phyloP scores from a whole-genome alignment of 495 filamentous ascomycete species.

The Penicillium desertorum region DNA sequence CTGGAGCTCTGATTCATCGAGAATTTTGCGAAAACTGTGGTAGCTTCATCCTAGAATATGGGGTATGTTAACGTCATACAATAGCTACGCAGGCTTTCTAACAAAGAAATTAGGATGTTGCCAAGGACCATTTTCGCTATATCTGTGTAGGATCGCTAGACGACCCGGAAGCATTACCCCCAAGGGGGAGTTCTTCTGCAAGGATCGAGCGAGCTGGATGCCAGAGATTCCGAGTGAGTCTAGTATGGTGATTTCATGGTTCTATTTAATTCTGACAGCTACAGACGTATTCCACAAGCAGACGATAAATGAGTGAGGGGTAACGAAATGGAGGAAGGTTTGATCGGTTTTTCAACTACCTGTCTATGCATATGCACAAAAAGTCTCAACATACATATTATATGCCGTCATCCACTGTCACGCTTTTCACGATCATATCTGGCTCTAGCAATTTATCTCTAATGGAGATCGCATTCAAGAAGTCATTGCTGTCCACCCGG shows the following conservation, averaged over 20 bases:
- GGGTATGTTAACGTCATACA: constrained; percentile 37
- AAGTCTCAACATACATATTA: neutral
- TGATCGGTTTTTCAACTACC: neutral
- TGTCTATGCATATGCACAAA: no score
- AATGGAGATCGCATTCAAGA: constrained; percentile 37
- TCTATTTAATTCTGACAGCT: neutral
- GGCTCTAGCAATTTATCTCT: constrained; percentile 29
- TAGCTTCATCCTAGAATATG: constrained; percentile 62
- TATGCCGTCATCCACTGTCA: constrained; percentile 9
- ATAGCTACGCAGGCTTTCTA: neutral
- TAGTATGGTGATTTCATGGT: neutral
- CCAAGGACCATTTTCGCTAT: constrained; percentile 59
- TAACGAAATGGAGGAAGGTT: neutral
- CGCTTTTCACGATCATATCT: constrained; percentile 32
- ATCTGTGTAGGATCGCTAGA: constrained; percentile 66
- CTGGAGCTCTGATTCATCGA: constrained; percentile 52
- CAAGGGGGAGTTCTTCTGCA: constrained; percentile 71
- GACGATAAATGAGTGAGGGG: constrained; percentile 52
- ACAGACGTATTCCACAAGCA: constrained; percentile 60
- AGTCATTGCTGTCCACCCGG: constrained; percentile 44
- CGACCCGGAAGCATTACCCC: constrained; percentile 57
- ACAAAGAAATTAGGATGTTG: constrained; percentile 42
- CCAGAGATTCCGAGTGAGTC: constrained; percentile 57
- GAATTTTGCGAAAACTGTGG: constrained; percentile 67
- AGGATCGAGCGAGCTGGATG: constrained; percentile 59